Conservation (phyloP, 1,139 yeast genomes). For the Saccharomyces hybrid region DNA sequence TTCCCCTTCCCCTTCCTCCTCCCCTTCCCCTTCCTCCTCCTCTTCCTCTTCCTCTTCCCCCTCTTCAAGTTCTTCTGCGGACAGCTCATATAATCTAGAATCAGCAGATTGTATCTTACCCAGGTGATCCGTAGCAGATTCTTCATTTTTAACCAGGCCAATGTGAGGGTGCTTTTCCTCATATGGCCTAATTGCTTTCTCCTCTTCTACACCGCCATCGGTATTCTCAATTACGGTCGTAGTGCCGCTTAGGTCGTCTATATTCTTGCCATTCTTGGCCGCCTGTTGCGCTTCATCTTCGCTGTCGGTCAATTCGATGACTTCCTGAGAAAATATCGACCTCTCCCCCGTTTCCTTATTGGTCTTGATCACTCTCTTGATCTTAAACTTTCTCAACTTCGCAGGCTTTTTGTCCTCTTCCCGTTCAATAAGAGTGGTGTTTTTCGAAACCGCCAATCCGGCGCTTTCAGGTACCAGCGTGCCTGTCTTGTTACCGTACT, state of each 20-base stretch:
- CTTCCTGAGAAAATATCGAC: constrained; percentile 30
- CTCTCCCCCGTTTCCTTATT: constrained; percentile 36
- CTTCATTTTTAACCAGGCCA: not conserved
- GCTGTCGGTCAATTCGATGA: constrained; percentile 21
- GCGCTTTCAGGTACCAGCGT: constrained; percentile 8
- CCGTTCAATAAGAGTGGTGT: not conserved
- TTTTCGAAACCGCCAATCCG: constrained; percentile 3
- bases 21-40: not conserved
- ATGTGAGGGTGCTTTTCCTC: not conserved
- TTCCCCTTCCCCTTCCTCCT: constrained; percentile 2
- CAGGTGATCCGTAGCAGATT: not conserved
- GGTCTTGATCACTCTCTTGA: constrained; percentile 33
- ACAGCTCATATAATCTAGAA: not conserved
- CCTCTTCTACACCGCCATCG: not conserved
- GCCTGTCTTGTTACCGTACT: constrained; percentile 3
- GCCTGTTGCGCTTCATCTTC: constrained; percentile 11
- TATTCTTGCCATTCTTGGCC: not conserved
- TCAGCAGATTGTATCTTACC: not conserved
- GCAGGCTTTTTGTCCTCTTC: not conserved
- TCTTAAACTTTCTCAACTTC: constrained; percentile 25
- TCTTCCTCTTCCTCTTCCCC: constrained; percentile 2
- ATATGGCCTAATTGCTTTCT: not conserved
- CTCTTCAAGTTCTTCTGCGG: not conserved
- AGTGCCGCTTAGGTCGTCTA: not conserved
- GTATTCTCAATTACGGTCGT: not conserved